A percentile compares a stretch with the other conserved stretches of the same genome.
Conservation (phyloP, 495 filamentous ascomycete genomes). For the Thermothielavioides terrestris region DNA sequence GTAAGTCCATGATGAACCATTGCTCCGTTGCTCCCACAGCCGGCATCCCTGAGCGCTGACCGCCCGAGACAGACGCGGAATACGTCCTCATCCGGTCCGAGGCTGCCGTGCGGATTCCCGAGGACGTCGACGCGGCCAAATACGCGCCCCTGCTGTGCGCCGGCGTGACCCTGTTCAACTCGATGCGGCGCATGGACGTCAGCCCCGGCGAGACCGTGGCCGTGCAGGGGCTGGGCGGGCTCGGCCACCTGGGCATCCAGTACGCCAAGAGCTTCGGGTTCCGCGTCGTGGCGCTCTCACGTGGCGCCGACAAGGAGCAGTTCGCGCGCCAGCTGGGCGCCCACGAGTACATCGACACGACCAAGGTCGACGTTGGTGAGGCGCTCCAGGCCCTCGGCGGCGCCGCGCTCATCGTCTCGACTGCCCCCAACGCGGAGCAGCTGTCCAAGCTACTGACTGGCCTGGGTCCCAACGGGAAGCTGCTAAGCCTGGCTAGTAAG, state of each 20-base stretch:
- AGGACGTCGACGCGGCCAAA: constrained; percentile 47
- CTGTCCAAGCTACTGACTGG: constrained; percentile 49
- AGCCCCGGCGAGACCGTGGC: constrained; percentile 50
- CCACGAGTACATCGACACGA: constrained; percentile 57
- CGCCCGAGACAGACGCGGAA: constrained; percentile 52
- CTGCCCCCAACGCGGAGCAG: constrained; percentile 49
- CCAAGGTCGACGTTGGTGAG: constrained; percentile 41
- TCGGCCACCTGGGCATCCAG: constrained; percentile 62
- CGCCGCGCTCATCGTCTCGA: constrained; percentile 53
- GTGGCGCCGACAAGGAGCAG: constrained; percentile 46
- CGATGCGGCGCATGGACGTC: constrained; percentile 53
- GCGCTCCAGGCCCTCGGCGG: constrained; percentile 51
- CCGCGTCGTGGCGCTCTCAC: constrained; percentile 53
- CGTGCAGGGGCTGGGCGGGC: constrained; percentile 56
- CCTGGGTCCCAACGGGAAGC: constrained; percentile 48
- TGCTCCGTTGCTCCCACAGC: too few species aligned
- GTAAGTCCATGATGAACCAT: constrained; percentile 3
- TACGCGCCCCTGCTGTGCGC: constrained; percentile 64
- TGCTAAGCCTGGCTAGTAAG: constrained; percentile 26
- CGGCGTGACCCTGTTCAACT: constrained; percentile 65
- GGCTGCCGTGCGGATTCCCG: constrained; percentile 53
- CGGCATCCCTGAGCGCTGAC: too few species aligned
- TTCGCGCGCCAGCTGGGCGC: constrained; percentile 57
- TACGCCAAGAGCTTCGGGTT: constrained; percentile 59
- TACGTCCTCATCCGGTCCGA: constrained; percentile 56